Percentiles rank a stretch among this genome's conserved stretches.
phyloP scores from a whole-genome alignment of 345 rosid genomes.

The Eucalyptus curtisii region DNA sequence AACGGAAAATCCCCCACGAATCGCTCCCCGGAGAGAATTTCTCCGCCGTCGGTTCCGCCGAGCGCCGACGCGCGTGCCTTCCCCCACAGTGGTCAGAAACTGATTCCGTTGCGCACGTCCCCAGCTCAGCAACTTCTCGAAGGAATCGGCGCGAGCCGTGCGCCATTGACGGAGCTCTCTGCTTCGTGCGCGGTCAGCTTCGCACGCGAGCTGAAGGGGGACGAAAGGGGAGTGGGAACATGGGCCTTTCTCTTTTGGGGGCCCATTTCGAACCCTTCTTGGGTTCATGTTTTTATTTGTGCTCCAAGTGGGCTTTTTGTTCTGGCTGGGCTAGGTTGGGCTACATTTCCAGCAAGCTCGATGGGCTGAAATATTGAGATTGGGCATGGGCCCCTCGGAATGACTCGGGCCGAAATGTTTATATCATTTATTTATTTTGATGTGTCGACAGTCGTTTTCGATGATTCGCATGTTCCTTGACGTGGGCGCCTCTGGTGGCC shows the following conservation, averaged over 20 bases:
- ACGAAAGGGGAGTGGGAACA: too few species aligned
- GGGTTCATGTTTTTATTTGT: too few species aligned
- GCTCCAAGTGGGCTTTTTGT: too few species aligned
- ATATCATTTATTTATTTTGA: too few species aligned
- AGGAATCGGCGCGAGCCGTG: too few species aligned
- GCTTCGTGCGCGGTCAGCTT: too few species aligned
- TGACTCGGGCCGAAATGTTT: not conserved
- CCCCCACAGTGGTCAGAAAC: rapidly evolving
- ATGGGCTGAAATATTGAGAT: not conserved
- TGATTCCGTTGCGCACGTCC: not conserved
- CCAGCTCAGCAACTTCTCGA: not conserved
- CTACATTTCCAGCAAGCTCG: not conserved
- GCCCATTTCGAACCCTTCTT: not conserved
- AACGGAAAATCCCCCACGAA: not conserved
- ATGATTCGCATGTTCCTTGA: not conserved
- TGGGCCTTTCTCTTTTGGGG: not conserved
- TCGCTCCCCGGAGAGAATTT: not conserved
- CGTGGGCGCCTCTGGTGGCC: rapidly evolving
- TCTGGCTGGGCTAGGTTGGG: too few species aligned
- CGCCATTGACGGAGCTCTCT: too few species aligned
- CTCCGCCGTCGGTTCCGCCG: not conserved
- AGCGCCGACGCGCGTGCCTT: not conserved
- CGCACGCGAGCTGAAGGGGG: too few species aligned
- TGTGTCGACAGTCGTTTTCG: not conserved
- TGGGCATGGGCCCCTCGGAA: not conserved